phyloP scores from a whole-genome alignment of 257 asterid species.

The Fraxinus americana region DNA sequence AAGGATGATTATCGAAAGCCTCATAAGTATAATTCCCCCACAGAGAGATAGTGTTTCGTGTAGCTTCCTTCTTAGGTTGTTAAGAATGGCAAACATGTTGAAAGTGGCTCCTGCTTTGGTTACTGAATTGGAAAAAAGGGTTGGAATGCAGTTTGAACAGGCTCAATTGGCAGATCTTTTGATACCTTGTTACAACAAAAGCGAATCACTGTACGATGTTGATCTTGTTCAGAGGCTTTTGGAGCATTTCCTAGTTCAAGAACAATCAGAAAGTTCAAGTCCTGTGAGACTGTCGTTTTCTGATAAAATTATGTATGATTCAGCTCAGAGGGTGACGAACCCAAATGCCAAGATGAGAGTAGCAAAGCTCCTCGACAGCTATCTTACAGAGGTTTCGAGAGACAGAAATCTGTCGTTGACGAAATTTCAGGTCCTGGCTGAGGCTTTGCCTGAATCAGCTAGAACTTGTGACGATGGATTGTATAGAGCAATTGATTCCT shows the following conservation, averaged over 20 bases:
- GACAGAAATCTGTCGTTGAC: conserved; percentile 74
- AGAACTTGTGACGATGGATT: conserved; percentile 87
- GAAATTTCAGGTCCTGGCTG: conserved; percentile 87
- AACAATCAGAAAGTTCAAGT: conserved; percentile 73
- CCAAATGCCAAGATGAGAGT: conserved; percentile 82
- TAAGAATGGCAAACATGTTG: conserved; percentile 78
- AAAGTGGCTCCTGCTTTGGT: conserved; percentile 86
- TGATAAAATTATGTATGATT: conserved; percentile 55
- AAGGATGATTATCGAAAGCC: conserved; percentile 82
- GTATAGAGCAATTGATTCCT: conserved; percentile 89
- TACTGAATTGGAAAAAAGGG: conserved; percentile 88
- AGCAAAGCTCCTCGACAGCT: conserved; percentile 87
- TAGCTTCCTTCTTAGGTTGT: conserved; percentile 75
- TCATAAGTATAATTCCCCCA: conserved; percentile 86
- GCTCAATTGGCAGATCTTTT: conserved; percentile 76
- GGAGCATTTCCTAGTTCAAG: conserved; percentile 93
- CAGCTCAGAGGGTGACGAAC: conserved; percentile 47
- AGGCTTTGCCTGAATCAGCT: conserved; percentile 90
- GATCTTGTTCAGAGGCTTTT: conserved; percentile 89
- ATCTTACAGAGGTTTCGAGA: conserved; percentile 88
- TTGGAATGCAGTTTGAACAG: conserved; percentile 95
- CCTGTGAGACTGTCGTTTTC: conserved; percentile 64
- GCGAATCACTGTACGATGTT: conserved; percentile 71
- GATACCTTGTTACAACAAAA: conserved; percentile 67
- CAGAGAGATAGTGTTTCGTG: conserved; percentile 85